Conservation (phyloP, 2,329 filamentous ascomycete species). For the Fusarium subtropicale region DNA sequence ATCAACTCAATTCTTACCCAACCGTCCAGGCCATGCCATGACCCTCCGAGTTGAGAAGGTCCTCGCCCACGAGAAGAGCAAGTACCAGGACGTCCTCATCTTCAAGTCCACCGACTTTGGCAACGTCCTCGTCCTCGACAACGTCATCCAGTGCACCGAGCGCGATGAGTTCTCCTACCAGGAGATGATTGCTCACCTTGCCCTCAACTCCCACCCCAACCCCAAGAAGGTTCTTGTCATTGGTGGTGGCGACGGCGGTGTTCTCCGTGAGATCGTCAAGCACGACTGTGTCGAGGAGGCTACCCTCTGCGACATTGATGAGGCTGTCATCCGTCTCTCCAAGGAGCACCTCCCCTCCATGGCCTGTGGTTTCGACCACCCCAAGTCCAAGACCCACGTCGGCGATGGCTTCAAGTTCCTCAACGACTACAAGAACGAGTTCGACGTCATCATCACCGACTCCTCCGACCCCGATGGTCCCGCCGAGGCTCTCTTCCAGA, state of each 20-base stretch:
- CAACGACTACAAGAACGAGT: conserved; percentile 93
- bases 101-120: conserved; percentile 99
- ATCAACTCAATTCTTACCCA: conserved; percentile 6
- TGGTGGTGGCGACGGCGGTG: conserved; percentile 95
- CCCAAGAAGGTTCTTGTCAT: conserved; percentile 99
- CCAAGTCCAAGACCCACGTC: conserved; percentile 91
- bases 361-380: conserved; percentile 92
- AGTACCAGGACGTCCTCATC: conserved; percentile 99
- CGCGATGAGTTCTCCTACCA: conserved; percentile 99
- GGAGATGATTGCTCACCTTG: conserved; percentile 99
- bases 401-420: conserved; percentile 99
- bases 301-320: conserved; percentile 97
- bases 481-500: conserved; percentile 96
- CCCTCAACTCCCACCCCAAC: conserved; percentile 98
- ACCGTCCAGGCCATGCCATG: conserved; percentile 85
- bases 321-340: conserved; percentile 97
- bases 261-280: conserved; percentile 98
- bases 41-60: conserved; percentile 97
- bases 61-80: conserved; percentile 98
- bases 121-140: conserved; percentile 96
- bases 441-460: conserved; percentile 99
- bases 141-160: conserved; percentile 99
- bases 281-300: conserved; percentile 97
- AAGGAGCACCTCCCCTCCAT: conserved; percentile 98
- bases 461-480: conserved; percentile 97